phyloP scores from a whole-genome alignment of 2,329 filamentous ascomycete species.

The Coniochaeta prunicola region DNA sequence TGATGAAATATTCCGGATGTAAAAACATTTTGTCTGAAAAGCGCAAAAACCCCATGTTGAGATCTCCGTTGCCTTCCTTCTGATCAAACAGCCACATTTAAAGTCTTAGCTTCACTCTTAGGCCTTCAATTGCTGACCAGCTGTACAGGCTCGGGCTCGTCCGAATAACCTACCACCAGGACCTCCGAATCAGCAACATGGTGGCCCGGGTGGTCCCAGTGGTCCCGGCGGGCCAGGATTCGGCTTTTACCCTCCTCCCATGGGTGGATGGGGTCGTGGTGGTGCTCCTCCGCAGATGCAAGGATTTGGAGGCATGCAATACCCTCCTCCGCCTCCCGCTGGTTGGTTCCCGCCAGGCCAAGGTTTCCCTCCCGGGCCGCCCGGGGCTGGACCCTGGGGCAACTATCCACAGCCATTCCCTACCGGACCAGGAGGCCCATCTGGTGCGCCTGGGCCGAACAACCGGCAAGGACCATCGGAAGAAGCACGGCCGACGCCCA shows the following conservation, averaged over 20 bases:
- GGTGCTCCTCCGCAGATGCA: slow-evolving; percentile 17
- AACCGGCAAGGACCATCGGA: slow-evolving; percentile 15
- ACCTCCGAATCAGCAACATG: slow-evolving; percentile 17
- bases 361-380: slow-evolving; percentile 54
- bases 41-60: slow-evolving; percentile 94
- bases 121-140: slow-evolving; percentile 9
- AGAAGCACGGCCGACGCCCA: slow-evolving; percentile 41
- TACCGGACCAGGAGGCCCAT: slow-evolving; percentile 29
- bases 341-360: slow-evolving; percentile 75
- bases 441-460: slow-evolving; percentile 21
- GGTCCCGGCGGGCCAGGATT: slow-evolving; percentile 20
- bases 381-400: slow-evolving; percentile 52
- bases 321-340: slow-evolving; percentile 62
- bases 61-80: slow-evolving; percentile 99
- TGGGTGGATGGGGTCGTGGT: slow-evolving; percentile 21
- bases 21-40: slow-evolving; percentile 77
- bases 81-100: slow-evolving; percentile 47
- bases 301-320: slow-evolving; percentile 61
- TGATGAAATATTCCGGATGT: slow-evolving; percentile 99
- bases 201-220: slow-evolving; percentile 4
- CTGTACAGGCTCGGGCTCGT: slow-evolving; percentile 27
- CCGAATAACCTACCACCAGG: slow-evolving; percentile 25
- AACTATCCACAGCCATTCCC: slow-evolving; percentile 48
- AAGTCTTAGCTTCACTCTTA: neutral
- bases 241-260: slow-evolving; percentile 20